Base-by-base conservation (phyloP, 164 flowering plant genomes). In the Umbilicus rupestris region DNA sequence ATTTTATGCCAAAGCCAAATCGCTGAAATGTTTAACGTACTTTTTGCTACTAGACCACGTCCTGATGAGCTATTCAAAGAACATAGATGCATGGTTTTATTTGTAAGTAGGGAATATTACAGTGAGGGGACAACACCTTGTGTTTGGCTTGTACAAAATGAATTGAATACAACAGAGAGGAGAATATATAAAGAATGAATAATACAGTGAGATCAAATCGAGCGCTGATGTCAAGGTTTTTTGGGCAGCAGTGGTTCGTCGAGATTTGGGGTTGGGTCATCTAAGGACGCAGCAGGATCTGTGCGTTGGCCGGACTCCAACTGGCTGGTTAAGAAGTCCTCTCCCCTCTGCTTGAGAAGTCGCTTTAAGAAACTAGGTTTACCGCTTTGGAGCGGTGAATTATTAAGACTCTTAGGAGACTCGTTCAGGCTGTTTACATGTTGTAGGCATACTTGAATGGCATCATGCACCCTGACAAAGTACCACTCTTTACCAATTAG, bases 401-500 rank as follows among this genome's bases (percentile, higher is more conserved):
- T 22, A 10, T 77, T 76, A 16, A 67, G 17, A 17, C 62, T 55
- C 49, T 66, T 81, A 0, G 83, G 70, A 31, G 74, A 66, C 55
- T 74, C 85, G 16, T 76, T 82, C 52, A 78, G 63, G 72, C 75
- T 73, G 62, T 82, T 86, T 2, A 88, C 95, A 50, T 83, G 87
- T 62, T 89, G 97, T 31, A 95, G 90, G 80, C 99, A 95, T 17
- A 90, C 94, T 78, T 90, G 99, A 57, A 92, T 94, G 6, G 98
- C 99, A 72, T 95, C 99, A 66, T 95, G 98, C 44, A 92, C 89
- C 68, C 97, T 80, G 63, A 94, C 99, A 75, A 92, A 95, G 75
- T 75, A 92, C 98, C 99, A 92, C 65, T 92, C 94, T 76, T 87
- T 92, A 1, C 99, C 99, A 42, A 95, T 88, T 57, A 88, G 74